A percentile compares a stretch with the other conserved stretches of the same genome.
Conservation (phyloP, 768 basidiomycete species). For the Gelatoporia subvermispora region DNA sequence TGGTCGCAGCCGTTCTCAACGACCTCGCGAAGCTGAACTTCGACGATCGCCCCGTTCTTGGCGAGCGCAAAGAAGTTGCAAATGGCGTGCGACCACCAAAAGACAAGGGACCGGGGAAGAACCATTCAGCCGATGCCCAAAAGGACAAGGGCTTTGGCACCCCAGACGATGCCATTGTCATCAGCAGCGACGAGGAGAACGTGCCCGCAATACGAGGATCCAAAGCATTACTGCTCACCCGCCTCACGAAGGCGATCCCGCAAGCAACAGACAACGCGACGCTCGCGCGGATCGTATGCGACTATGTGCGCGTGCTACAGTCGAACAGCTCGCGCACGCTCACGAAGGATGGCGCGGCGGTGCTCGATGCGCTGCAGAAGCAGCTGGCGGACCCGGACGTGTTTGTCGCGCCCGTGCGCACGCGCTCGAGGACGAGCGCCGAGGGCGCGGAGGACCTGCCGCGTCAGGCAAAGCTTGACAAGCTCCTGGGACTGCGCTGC, state of each 20-base stretch:
- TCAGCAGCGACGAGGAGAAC: conserved; percentile 35
- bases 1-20: conserved; percentile 51
- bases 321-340: conserved; percentile 60
- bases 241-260: conserved; percentile 38
- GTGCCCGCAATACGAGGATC: conserved; percentile 30
- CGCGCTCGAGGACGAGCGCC: conserved; percentile 19
- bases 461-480: conserved; percentile 52
- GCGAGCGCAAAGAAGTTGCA: conserved; percentile 38
- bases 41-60: conserved; percentile 44
- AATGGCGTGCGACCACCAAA: conserved; percentile 33
- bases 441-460: conserved; percentile 36
- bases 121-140: conserved; percentile 11
- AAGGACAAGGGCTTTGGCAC: conserved; percentile 9
- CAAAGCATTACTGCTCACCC: conserved; percentile 51
- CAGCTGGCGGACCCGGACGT: conserved; percentile 68
- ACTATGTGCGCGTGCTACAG: conserved; percentile 61
- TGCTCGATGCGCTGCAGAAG: conserved; percentile 66
- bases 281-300: conserved; percentile 50
- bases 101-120: conserved; percentile 3
- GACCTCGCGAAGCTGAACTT: conserved; percentile 58
- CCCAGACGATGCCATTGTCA: conserved; percentile 36
- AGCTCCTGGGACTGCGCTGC: conserved; percentile 50
- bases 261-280: conserved; percentile 48
- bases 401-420: conserved; percentile 50
- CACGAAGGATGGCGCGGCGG: conserved; percentile 66